Evolutionary conservation across 495 filamentous ascomycete genomes (phyloP), one percentile per base, ranked within the genome.

Genomic region (Cladorrhinum samala): DNA sequence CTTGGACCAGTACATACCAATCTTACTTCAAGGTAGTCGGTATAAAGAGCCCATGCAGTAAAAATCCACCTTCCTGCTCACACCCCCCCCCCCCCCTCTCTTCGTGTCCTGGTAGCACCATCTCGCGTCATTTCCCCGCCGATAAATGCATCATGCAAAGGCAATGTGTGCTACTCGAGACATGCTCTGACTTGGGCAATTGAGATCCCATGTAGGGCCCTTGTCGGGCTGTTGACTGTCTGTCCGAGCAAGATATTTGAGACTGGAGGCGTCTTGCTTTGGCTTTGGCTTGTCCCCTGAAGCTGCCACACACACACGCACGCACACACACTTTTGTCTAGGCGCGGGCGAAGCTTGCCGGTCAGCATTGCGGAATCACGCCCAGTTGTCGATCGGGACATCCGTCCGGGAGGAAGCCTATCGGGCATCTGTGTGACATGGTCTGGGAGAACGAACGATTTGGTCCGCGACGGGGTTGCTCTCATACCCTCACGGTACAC

Each of bases 361-460:
- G 27, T 33, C 27, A 6, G 5, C 11, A 6, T 33, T 33, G 27
- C 27, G 27, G 27, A 33, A 33, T 33, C 11, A 19, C 16, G 18
- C 9, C 9, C 16, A 27, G 45, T 23, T 46, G 49, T 51, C 58
- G 58, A 61, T 61, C 58, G 58, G 41, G 51, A 57, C 51, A 55
- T 44, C 54, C 58, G 51, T 48, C 33, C 41, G 55, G 50, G 44
- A 52, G 51, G 51, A 61, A 61, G 51, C 55, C 55, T 61, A 57
- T 61, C 58, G 58, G 58, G 48, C 55, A 58, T 33, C 49, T 55
- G 58, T 61, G 58, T 40, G 11, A 61, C 19, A 16, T 24, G 24
- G 11, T 47, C 17, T 47, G 2, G 20, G 42, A 19, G 45, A 9
- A 20, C 21, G 16, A 20, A 19, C 42, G 18, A 17, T 17, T 33